Conservation (phyloP, 176 grass and related monocot genomes). For the Bonia amplexicaulis region DNA sequence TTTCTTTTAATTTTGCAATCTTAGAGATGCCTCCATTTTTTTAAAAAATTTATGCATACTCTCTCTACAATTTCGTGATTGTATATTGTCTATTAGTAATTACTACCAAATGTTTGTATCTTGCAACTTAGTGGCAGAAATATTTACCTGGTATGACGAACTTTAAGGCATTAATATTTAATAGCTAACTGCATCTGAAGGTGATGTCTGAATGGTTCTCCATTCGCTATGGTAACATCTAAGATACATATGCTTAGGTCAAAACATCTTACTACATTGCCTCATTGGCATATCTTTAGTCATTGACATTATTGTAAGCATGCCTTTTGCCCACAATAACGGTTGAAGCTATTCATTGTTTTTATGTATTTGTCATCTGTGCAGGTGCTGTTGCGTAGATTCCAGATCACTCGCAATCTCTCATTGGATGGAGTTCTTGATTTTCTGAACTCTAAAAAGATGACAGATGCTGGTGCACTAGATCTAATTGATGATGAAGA, state of each 20-base stretch:
- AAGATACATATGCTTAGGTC: not conserved
- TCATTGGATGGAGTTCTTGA: slow-evolving; percentile 95
- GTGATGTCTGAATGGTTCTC: not conserved
- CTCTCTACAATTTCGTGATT: not conserved
- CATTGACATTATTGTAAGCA: not conserved
- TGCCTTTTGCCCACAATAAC: not conserved
- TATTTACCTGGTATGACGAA: not conserved
- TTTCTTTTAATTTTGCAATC: not conserved
- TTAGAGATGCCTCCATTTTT: not conserved
- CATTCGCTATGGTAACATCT: not conserved
- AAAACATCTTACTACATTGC: not conserved
- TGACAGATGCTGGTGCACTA: slow-evolving; percentile 86
- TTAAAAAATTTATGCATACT: not conserved
- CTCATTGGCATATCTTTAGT: not conserved
- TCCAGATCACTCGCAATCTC: slow-evolving; percentile 95
- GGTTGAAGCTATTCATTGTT: not conserved
- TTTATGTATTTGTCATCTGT: slow-evolving; percentile 17
- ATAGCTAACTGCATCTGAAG: not conserved
- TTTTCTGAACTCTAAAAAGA: slow-evolving; percentile 95
- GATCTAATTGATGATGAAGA: slow-evolving; percentile 93
- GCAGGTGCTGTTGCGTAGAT: slow-evolving; percentile 83
- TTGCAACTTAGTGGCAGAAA: not conserved
- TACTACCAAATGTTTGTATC: not conserved
- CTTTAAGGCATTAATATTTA: not conserved
- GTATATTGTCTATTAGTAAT: not conserved